Evolutionary conservation across 345 rosid genomes (phyloP).

Genomic region (Acer yangbiense): DNA sequence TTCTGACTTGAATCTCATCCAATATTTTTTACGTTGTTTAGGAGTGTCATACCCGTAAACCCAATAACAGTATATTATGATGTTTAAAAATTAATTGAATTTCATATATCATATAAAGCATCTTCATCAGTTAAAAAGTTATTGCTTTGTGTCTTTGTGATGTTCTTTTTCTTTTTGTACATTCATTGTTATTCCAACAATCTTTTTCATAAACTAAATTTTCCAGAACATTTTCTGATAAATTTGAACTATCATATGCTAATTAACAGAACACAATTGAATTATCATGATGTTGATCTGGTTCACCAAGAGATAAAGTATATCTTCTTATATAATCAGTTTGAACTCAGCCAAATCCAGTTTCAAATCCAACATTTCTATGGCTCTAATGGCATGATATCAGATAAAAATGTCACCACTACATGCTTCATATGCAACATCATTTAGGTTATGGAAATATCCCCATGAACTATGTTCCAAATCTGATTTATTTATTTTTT

Average conservation of each 20-base stretch:
- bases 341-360: background rate
- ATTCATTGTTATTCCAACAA: background rate
- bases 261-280: background rate
- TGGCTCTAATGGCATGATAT: background rate
- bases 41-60: background rate
- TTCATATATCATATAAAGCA: background rate
- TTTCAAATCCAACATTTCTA: background rate
- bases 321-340: too few species aligned
- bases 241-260: background rate
- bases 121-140: background rate
- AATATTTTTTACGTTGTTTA: background rate
- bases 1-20: constrained; percentile 1
- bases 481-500: too few species aligned
- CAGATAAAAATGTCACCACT: background rate
- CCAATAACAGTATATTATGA: background rate
- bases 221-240: background rate
- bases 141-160: too few species aligned
- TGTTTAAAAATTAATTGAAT: too few species aligned
- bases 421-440: background rate
- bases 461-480: background rate
- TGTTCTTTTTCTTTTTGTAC: too few species aligned
- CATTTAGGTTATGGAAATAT: background rate
- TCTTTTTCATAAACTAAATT: background rate
- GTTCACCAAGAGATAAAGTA: too few species aligned
- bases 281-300: background rate